Evolutionary conservation across 495 filamentous ascomycete genomes (phyloP).

Genomic region (Hypoxylon subgilvum): DNA sequence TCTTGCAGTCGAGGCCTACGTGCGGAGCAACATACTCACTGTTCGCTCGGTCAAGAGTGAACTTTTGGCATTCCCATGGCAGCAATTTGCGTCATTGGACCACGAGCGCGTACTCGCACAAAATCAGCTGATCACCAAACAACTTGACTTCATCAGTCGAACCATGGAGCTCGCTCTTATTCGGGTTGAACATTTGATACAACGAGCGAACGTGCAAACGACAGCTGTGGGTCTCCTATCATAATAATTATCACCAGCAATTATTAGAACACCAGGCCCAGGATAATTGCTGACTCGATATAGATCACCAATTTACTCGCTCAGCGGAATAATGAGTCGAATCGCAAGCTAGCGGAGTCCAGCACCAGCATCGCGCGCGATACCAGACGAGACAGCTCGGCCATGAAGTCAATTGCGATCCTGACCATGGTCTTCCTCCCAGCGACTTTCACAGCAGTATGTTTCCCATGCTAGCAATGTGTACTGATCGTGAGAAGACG

Average conservation of each 20-base stretch:
- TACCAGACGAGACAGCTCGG: conserved; percentile 43
- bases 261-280: too few species aligned
- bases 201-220: conserved; percentile 15
- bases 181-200: conserved; percentile 13
- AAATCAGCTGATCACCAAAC: conserved; percentile 14
- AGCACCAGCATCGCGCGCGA: conserved; percentile 22
- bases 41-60: conserved; percentile 8
- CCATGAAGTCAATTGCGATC: conserved; percentile 52
- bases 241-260: too few species aligned
- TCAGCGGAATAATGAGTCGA: conserved; percentile 16
- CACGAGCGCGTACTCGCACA: neutral
- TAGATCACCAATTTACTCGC: conserved; percentile 25
- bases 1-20: conserved; percentile 15
- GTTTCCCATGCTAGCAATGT: neutral
- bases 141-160: conserved; percentile 12
- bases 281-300: neutral
- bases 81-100: neutral
- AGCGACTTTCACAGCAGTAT: conserved; percentile 46
- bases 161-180: conserved; percentile 12
- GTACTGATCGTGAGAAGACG: neutral
- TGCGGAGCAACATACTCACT: conserved; percentile 4
- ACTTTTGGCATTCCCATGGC: conserved; percentile 14
- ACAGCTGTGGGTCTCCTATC: conserved; percentile 5
- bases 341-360: conserved; percentile 8
- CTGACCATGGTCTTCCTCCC: conserved; percentile 54